phyloP scores from a whole-genome alignment of 805 yeast species.

The Dipodascus albidus region DNA sequence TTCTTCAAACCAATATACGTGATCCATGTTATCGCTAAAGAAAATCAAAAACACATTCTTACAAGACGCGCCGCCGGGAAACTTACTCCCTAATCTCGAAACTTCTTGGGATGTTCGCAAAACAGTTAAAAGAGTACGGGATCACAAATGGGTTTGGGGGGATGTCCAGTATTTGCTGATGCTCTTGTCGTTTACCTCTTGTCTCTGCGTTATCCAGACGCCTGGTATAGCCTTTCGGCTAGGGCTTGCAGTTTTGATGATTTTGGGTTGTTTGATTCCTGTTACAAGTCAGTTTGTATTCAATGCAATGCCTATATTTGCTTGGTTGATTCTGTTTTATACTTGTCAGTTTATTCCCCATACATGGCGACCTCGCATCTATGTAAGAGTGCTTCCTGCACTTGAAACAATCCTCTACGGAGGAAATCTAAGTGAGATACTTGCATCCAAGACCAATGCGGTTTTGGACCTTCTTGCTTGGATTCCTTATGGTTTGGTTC shows the following conservation, averaged over 20 bases:
- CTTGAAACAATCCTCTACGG: constrained; percentile 88
- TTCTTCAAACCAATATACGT: no score
- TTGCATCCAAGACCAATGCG: constrained; percentile 60
- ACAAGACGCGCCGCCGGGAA: constrained; percentile 28
- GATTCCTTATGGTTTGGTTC: constrained; percentile 89
- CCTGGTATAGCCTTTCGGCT: constrained; percentile 23
- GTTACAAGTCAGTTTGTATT: constrained; percentile 74
- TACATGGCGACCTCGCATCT: constrained; percentile 73
- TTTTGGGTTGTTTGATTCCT: constrained; percentile 50
- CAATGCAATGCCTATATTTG: constrained; percentile 68
- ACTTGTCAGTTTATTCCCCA: constrained; percentile 65
- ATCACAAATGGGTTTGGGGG: constrained; percentile 22
- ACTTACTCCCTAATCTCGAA: constrained; percentile 21
- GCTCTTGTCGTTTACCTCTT: constrained; percentile 40
- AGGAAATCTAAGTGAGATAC: constrained; percentile 72
- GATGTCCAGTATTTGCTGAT: constrained; percentile 43
- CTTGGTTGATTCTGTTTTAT: constrained; percentile 80
- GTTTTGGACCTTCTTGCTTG: constrained; percentile 78
- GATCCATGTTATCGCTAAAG: constrained; percentile 4
- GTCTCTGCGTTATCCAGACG: constrained; percentile 24
- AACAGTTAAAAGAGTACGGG: constrained; percentile 22
- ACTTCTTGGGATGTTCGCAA: constrained; percentile 24
- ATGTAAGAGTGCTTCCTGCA: constrained; percentile 81
- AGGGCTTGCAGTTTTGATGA: constrained; percentile 31
- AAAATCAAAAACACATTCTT: constrained; percentile 19